These are phyloP conservation scores for Leccinellum rugosiceps DNA, from an alignment of 768 basidiomycete species.

Conservation along the genomic window DNA sequence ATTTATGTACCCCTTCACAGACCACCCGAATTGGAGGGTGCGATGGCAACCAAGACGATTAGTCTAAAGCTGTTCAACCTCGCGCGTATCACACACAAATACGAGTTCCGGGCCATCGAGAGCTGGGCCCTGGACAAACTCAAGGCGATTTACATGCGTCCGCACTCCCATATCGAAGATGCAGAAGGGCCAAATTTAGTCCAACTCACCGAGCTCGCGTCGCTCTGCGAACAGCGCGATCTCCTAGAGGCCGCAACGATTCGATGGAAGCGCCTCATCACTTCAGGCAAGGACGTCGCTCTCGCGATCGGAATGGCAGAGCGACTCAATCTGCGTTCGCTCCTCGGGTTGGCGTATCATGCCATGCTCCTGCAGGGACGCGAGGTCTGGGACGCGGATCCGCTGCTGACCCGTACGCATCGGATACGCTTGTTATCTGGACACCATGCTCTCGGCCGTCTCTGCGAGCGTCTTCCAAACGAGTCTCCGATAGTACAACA, in stretches of 20 bases:
- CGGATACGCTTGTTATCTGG: constrained; percentile 52
- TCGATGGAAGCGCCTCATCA: constrained; percentile 48
- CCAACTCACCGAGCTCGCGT: constrained; percentile 50
- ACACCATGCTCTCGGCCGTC: constrained; percentile 45
- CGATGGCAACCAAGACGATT: constrained; percentile 40
- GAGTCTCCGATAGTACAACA: constrained; percentile 44
- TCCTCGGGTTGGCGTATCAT: constrained; percentile 51
- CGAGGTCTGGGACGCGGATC: constrained; percentile 46
- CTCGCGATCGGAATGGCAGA: constrained; percentile 47
- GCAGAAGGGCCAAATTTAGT: constrained; percentile 38
- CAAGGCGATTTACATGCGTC: constrained; percentile 35
- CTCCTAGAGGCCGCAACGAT: constrained; percentile 40
- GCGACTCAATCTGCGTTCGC: constrained; percentile 42
- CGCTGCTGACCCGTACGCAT: constrained; percentile 45
- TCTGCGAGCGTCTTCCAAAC: constrained; percentile 42
- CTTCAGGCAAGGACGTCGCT: constrained; percentile 43
- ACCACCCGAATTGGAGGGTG: constrained; percentile 44
- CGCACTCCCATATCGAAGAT: constrained; percentile 30
- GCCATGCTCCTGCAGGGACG: constrained; percentile 51
- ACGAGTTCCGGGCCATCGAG: constrained; percentile 45
- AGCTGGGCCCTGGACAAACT: constrained; percentile 44
- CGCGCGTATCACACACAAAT: constrained; percentile 47
- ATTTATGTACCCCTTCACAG: constrained; percentile 26
- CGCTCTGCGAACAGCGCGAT: constrained; percentile 45
- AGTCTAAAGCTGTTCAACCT: constrained; percentile 46